Percentiles rank a stretch among this genome's conserved stretches.
Conservation (phyloP, 1,284 basidiomycete species). For the Butyriboletus appendiculatus region DNA sequence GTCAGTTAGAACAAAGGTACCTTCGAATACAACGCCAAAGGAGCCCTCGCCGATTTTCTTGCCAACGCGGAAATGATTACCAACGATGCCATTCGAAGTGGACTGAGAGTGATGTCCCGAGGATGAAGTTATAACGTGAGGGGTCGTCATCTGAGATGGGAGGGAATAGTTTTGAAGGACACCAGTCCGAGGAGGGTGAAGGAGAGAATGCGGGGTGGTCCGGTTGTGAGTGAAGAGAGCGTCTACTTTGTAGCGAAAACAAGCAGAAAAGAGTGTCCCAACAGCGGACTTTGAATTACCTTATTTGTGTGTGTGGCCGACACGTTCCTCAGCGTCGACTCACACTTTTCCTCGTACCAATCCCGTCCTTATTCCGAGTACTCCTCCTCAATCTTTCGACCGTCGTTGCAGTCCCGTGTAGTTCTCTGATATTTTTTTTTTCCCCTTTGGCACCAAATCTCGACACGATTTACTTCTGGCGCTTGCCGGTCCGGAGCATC, state of each 20-base stretch:
- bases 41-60: conserved; percentile 89
- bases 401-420: neutral
- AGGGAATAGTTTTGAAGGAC: conserved; percentile 12
- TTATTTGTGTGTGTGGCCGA: conserved; percentile 23
- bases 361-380: neutral
- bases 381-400: neutral
- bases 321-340: conserved; percentile 28
- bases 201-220: conserved; percentile 27
- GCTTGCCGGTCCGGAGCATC: neutral
- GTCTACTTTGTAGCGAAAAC: conserved; percentile 27
- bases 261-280: conserved; percentile 27
- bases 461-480: conserved; percentile 7
- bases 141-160: conserved; percentile 58
- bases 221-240: conserved; percentile 24
- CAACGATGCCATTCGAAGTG: conserved; percentile 69
- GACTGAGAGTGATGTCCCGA: conserved; percentile 61
- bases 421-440: neutral
- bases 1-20: conserved; percentile 37
- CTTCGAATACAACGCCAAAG: conserved; percentile 84
- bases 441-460: neutral
- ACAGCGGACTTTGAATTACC: conserved; percentile 38
- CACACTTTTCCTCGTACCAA: neutral
- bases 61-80: conserved; percentile 75
- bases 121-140: conserved; percentile 76
- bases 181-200: conserved; percentile 34